Conservation (phyloP, 192 early-diverging fungal genomes). For the Coemansia sp. region DNA sequence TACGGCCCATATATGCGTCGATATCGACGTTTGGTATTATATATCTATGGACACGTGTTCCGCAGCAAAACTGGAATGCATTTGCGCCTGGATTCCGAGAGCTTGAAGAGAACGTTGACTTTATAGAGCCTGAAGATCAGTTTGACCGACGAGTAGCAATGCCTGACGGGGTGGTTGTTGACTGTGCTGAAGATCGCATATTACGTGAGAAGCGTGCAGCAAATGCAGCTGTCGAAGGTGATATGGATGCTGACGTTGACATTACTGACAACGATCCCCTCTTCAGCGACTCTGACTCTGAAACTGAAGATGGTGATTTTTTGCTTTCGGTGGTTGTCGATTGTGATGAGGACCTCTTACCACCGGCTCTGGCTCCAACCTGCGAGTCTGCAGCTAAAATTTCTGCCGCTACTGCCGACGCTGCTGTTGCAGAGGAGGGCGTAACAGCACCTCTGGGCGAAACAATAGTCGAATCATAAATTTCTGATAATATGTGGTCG, state of each 20-base stretch:
- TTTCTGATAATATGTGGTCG: too few relatives aligned
- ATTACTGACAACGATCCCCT: constrained; percentile 47
- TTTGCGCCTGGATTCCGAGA: constrained; percentile 93
- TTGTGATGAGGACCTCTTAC: constrained; percentile 6
- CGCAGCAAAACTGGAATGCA: constrained; percentile 78
- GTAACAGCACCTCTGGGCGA: not conserved
- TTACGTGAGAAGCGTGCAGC: constrained; percentile 9
- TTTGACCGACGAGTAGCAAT: constrained; percentile 64
- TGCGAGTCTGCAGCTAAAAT: not conserved
- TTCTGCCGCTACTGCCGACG: not conserved
- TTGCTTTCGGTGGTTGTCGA: constrained; percentile 29
- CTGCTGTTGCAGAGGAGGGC: not conserved
- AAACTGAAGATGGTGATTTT: constrained; percentile 38
- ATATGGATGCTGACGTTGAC: constrained; percentile 33
- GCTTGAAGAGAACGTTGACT: constrained; percentile 93
- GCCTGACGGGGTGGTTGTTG: constrained; percentile 13
- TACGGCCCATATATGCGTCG: constrained; percentile 77
- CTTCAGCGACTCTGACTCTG: constrained; percentile 48
- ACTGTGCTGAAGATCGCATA: constrained; percentile 19
- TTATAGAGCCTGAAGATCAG: constrained; percentile 88
- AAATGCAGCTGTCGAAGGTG: constrained; percentile 2
- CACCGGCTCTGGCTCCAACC: not conserved
- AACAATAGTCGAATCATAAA: constrained; percentile 15
- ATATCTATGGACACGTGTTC: constrained; percentile 87
- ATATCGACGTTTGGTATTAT: constrained; percentile 78